Evolutionary conservation across 441 rosid species (phyloP).

Genomic region (Omphalea diandra): DNA sequence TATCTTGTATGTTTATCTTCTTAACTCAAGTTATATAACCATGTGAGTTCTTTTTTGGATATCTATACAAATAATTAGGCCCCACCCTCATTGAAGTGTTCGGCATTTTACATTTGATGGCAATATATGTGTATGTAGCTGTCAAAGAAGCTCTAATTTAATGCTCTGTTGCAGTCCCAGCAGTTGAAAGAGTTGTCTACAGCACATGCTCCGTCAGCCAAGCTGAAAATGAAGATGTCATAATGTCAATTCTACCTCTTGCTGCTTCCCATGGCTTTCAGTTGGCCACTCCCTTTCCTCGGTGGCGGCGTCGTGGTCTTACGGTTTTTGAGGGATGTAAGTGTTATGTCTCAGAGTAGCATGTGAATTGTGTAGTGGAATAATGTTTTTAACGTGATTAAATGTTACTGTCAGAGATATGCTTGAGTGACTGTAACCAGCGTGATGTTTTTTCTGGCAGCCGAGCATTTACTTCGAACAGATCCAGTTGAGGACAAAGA

Average conservation of each 20-base stretch:
- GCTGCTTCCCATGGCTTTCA: constrained; percentile 64
- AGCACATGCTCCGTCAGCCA: constrained; percentile 91
- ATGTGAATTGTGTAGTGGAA: not conserved
- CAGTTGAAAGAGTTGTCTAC: constrained; percentile 77
- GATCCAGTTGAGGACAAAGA: constrained; percentile 76
- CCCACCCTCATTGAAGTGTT: too few relatives aligned
- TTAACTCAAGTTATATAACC: not conserved
- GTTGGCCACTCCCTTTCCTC: constrained; percentile 67
- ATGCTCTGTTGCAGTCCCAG: constrained; percentile 55
- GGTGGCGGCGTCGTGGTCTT: constrained; percentile 76
- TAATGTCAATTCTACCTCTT: constrained; percentile 57
- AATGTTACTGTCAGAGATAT: not conserved
- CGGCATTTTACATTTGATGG: too few relatives aligned
- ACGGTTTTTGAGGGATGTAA: constrained; percentile 76
- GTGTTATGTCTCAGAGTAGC: constrained; percentile 17
- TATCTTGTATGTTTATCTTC: constrained; percentile 58
- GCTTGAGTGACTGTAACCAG: not conserved
- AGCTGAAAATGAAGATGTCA: constrained; percentile 82
- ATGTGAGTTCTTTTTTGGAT: not conserved
- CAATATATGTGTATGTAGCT: not conserved
- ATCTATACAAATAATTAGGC: too few relatives aligned
- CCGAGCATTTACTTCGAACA: constrained; percentile 59
- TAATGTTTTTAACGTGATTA: not conserved
- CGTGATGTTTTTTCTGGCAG: constrained; percentile 34
- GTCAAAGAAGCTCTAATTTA: not conserved